A percentile compares a stretch with the other conserved stretches of the same genome.
These are phyloP conservation scores for Ambispora gerdemannii DNA, from an alignment of 192 early-diverging fungal species.

Conservation along the genomic window DNA sequence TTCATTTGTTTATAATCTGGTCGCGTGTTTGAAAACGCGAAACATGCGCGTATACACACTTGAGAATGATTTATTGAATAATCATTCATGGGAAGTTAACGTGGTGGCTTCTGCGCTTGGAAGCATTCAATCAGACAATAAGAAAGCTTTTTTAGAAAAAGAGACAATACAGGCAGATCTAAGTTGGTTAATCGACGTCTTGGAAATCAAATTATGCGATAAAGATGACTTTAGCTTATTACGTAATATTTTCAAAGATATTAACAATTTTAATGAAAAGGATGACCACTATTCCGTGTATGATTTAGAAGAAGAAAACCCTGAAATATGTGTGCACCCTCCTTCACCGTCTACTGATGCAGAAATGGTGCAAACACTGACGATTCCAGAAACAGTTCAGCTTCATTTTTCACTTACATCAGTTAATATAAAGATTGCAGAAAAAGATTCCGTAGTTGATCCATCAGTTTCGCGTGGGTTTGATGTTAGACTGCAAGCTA, in stretches of 20 bases:
- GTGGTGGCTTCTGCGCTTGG: slow-evolving; percentile 1
- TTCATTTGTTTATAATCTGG: slow-evolving; percentile 27
- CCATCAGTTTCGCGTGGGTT: slow-evolving; percentile 19
- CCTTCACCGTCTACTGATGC: background rate
- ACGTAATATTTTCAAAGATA: background rate
- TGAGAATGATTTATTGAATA: slow-evolving; percentile 6
- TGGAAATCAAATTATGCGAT: slow-evolving; percentile 11
- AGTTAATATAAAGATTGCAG: slow-evolving; percentile 12
- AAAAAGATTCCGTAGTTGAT: slow-evolving; percentile 11
- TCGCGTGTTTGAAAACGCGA: slow-evolving; percentile 15
- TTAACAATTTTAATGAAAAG: background rate
- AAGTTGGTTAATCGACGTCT: slow-evolving; percentile 1
- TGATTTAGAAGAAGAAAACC: background rate
- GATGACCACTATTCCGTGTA: background rate
- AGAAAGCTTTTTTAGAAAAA: background rate
- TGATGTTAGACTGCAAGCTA: slow-evolving; percentile 1
- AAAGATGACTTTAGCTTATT: slow-evolving; percentile 4
- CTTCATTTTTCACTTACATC: slow-evolving; percentile 13
- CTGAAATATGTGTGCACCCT: too few species aligned
- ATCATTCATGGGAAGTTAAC: slow-evolving; percentile 22
- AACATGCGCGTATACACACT: slow-evolving; percentile 20
- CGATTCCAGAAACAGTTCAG: slow-evolving; percentile 5
- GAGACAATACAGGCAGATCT: slow-evolving; percentile 14
- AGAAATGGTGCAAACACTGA: background rate
- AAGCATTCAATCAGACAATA: background rate